A percentile compares a stretch with the other conserved stretches of the same genome.
Evolutionary conservation across 306 rosid genomes (phyloP).

Genomic region (Prunus fruticosa): DNA sequence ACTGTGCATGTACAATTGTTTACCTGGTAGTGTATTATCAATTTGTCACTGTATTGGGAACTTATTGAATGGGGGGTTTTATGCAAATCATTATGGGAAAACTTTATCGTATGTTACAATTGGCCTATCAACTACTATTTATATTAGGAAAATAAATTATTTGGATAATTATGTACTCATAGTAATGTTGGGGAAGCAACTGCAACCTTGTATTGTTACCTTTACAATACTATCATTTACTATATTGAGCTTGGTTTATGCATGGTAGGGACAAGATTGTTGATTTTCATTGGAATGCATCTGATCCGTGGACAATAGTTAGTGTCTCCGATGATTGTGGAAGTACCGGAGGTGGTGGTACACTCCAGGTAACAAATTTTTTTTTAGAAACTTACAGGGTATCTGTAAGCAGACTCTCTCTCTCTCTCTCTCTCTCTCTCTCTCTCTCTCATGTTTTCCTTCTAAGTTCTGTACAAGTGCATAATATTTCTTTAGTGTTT

Average conservation of each 20-base stretch:
- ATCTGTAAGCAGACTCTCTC: too few species aligned
- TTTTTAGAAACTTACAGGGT: not conserved
- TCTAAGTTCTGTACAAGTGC: not conserved
- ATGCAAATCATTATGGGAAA: too few species aligned
- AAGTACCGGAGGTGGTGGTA: conserved; percentile 97
- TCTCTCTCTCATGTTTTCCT: not conserved
- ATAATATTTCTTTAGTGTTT: not conserved
- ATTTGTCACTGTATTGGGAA: too few species aligned
- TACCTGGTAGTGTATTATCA: not conserved
- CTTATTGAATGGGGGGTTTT: too few species aligned
- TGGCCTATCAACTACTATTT: not conserved
- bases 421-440: not conserved
- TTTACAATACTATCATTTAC: not conserved
- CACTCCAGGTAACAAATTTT: conserved; percentile 61
- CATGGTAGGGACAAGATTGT: conserved; percentile 80
- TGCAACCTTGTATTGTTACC: not conserved
- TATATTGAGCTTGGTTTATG: not conserved
- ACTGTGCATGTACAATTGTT: not conserved
- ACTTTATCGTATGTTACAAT: too few species aligned
- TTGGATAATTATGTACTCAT: not conserved
- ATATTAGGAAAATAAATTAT: not conserved
- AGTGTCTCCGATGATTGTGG: conserved; percentile 98
- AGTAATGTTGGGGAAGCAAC: not conserved
- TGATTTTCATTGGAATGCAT: conserved; percentile 89
- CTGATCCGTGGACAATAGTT: conserved; percentile 94